Conservation (phyloP, 148 eudicot genomes). For the Dianthus caryophyllus region DNA sequence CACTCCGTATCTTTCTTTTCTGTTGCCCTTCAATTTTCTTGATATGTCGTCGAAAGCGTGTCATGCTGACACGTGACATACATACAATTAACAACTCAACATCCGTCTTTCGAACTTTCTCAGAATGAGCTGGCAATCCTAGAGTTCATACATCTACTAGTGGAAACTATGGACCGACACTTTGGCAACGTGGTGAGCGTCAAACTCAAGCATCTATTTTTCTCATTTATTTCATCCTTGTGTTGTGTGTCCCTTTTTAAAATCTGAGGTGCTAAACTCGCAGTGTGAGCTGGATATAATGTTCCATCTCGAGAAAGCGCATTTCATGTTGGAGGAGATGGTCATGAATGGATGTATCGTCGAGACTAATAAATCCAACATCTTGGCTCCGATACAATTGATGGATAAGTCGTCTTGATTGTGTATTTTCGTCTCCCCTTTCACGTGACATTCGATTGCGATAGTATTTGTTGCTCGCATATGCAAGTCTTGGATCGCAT, state of each 20-base stretch:
- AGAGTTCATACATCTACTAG: constrained; percentile 93
- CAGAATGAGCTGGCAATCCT: constrained; percentile 97
- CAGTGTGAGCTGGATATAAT: constrained; percentile 99
- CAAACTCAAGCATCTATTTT: not conserved
- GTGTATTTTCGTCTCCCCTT: not conserved
- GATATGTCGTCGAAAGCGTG: too few species aligned
- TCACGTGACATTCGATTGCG: not conserved
- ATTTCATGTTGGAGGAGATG: constrained; percentile 99
- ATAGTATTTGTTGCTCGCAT: not conserved
- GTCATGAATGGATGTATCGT: constrained; percentile 98
- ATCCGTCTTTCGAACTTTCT: not conserved
- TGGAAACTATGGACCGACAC: constrained; percentile 99
- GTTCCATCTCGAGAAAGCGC: constrained; percentile 98
- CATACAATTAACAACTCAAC: not conserved
- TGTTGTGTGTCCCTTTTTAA: not conserved
- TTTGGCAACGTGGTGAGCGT: constrained; percentile 90
- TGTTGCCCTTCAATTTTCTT: not conserved
- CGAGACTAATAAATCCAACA: constrained; percentile 95
- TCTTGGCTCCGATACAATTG: constrained; percentile 79
- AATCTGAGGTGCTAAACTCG: constrained; percentile 15
- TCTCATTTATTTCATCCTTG: not conserved
- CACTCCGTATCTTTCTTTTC: not conserved
- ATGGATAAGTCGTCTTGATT: constrained; percentile 81
- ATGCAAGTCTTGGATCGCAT: not conserved
- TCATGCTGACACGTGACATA: not conserved